Base-by-base conservation (phyloP, 257 asterid genomes). In the Fraxinus anomala region DNA sequence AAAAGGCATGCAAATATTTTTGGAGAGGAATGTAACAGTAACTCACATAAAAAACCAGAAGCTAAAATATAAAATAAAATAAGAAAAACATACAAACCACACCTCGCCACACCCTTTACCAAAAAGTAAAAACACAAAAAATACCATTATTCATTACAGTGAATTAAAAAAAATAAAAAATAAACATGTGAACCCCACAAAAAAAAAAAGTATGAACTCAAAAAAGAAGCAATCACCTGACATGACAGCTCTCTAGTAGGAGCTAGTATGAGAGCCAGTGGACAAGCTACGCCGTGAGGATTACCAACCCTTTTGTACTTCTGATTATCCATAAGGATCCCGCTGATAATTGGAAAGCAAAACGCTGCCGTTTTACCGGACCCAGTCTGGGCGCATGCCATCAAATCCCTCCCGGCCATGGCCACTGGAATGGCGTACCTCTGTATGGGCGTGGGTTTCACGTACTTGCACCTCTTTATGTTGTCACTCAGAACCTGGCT, bases 361-460 rank as follows among this genome's bases (percentile, higher is more conserved):
- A 90, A 92, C 9, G 97, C 97, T 16, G 97, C 97, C 47, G 97
- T 92, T 76, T 92, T 92, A 3, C 97, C 96, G 31, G 97, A 92
- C 63, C 96, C 97, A 19, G 97, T 92, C 73, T 92, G 97, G 21
- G 97, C 97, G 54, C 94, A 90, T 2, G 97, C 97, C 97, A 92
- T 92, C 72, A 92, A 74, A 67, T 92, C 97, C 72, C 97, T 82
- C 17, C 97, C 97, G 0, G 78, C 83, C 89, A 89, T 80, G 37
- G 91, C 94, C 66, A 83, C 93, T 14, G 96, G 96, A 68, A 92
- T 88, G 0, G 94, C 94, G 79, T 89, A 84, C 42, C 88, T 77
- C 89, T 90, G 97, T 12, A 92, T 92, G 30, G 97, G 91, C 2
- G 97, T 92, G 4, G 97, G 97, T 34, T 75, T 81, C 75, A 83